These are phyloP conservation scores for Metschnikowia aberdeeniae DNA, from an alignment of 805 yeast genomes.

Conservation along the genomic window DNA sequence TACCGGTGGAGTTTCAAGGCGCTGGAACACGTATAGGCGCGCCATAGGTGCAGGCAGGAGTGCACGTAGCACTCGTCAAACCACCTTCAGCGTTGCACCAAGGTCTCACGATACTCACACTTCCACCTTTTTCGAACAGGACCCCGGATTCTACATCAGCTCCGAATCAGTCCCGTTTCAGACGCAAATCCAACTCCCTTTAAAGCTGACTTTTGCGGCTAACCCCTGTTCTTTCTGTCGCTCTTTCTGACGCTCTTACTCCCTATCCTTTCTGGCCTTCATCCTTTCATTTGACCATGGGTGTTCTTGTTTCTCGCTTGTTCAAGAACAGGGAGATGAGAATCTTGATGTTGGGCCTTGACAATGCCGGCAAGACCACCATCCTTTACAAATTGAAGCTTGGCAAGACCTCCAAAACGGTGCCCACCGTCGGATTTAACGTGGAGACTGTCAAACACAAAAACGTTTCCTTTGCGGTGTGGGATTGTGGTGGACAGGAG, in stretches of 20 bases:
- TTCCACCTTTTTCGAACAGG: neutral
- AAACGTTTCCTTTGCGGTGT: conserved; percentile 78
- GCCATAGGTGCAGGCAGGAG: conserved; percentile 1
- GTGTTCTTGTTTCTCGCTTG: conserved; percentile 29
- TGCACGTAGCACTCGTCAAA: conserved; percentile 4
- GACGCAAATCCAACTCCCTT: too few species aligned
- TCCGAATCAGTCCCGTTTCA: too few species aligned
- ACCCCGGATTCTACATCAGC: too few species aligned
- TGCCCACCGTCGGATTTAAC: conserved; percentile 93
- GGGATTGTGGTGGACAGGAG: conserved; percentile 98
- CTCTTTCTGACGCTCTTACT: too few species aligned
- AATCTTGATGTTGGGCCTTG: conserved; percentile 88
- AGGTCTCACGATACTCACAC: neutral
- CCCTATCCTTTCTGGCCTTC: too few species aligned
- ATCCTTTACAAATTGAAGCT: conserved; percentile 78
- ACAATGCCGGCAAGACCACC: conserved; percentile 91
- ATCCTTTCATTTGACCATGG: neutral
- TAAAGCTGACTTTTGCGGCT: too few species aligned
- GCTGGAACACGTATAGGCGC: too few species aligned
- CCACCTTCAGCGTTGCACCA: neutral
- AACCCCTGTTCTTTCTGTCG: too few species aligned
- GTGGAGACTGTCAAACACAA: conserved; percentile 82
- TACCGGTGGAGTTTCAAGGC: too few species aligned
- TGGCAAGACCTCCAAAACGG: conserved; percentile 64
- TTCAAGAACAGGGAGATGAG: conserved; percentile 91